A percentile compares a stretch with the other conserved stretches of the same genome.
phyloP scores from a whole-genome alignment of 257 asterid species.

The Coffea canephora region DNA sequence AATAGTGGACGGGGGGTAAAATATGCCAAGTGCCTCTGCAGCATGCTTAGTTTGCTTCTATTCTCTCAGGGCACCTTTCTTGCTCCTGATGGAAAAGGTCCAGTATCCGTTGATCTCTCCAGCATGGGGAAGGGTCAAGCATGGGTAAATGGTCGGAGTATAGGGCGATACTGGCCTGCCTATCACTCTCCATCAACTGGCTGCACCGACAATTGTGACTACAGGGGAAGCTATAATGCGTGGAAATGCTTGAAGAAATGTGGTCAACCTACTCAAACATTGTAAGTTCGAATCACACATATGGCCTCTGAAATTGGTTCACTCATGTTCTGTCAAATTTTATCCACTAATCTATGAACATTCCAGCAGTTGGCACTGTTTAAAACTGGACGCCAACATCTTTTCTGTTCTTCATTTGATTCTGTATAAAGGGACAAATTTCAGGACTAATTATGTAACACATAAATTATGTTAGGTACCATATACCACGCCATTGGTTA shows the following conservation, averaged over 20 bases:
- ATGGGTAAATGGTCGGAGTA: slow-evolving; percentile 66
- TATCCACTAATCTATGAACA: background rate
- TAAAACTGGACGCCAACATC: no score
- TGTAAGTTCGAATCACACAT: slow-evolving; percentile 35
- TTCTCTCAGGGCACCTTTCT: slow-evolving; percentile 45
- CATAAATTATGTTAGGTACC: slow-evolving; percentile 40
- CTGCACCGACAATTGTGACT: slow-evolving; percentile 64
- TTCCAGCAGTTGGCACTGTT: background rate
- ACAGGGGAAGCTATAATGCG: slow-evolving; percentile 65
- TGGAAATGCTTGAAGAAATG: slow-evolving; percentile 66
- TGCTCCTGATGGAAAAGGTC: slow-evolving; percentile 61
- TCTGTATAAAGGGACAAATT: background rate
- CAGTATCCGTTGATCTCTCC: slow-evolving; percentile 53
- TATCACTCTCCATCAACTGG: slow-evolving; percentile 70
- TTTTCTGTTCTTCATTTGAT: background rate
- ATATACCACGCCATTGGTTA: slow-evolving; percentile 73
- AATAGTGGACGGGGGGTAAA: background rate
- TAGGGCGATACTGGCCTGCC: slow-evolving; percentile 78
- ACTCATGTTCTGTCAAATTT: background rate
- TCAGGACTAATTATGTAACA: background rate
- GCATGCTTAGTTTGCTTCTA: slow-evolving; percentile 5
- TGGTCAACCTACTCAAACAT: slow-evolving; percentile 77
- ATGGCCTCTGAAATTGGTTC: background rate
- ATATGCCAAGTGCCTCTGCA: background rate
- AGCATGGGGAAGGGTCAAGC: slow-evolving; percentile 84